Conservation (phyloP, 176 grass and related monocot genomes). For the Melocanna baccifera region DNA sequence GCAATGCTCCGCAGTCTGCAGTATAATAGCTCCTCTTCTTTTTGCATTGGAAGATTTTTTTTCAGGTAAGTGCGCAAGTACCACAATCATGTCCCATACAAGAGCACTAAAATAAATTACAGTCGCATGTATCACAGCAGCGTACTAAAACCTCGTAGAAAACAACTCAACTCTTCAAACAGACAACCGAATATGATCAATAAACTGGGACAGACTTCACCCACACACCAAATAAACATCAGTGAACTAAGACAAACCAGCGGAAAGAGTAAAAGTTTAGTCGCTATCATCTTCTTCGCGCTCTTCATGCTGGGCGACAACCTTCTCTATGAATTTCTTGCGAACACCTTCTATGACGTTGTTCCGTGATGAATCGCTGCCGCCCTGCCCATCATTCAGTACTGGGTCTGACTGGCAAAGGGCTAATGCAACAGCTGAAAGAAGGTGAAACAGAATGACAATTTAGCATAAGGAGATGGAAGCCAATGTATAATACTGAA, state of each 20-base stretch:
- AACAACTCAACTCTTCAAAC: not conserved
- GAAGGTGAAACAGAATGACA: not conserved
- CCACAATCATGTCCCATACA: not conserved
- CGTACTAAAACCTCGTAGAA: not conserved
- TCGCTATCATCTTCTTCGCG: constrained; percentile 75
- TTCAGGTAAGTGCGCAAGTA: not conserved
- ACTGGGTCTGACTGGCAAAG: constrained; percentile 86
- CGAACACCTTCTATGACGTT: constrained; percentile 81
- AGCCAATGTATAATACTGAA: not conserved
- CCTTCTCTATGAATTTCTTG: constrained; percentile 91
- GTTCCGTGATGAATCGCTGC: constrained; percentile 57
- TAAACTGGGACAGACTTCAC: not conserved
- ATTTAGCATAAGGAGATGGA: not conserved
- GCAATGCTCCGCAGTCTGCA: not conserved
- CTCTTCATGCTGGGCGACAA: constrained; percentile 71
- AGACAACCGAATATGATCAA: constrained; percentile 6
- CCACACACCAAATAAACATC: not conserved
- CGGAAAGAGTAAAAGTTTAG: constrained; percentile 12
- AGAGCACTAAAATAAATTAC: not conserved
- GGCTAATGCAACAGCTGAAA: constrained; percentile 80
- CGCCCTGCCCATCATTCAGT: constrained; percentile 75
- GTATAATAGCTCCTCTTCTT: not conserved
- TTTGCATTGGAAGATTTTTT: not conserved
- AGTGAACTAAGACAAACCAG: not conserved
- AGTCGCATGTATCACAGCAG: not conserved